A percentile compares a stretch with the other conserved stretches of the same genome.
Evolutionary conservation across 495 filamentous ascomycete species (phyloP).

Genomic region (Arthonia radiata): DNA sequence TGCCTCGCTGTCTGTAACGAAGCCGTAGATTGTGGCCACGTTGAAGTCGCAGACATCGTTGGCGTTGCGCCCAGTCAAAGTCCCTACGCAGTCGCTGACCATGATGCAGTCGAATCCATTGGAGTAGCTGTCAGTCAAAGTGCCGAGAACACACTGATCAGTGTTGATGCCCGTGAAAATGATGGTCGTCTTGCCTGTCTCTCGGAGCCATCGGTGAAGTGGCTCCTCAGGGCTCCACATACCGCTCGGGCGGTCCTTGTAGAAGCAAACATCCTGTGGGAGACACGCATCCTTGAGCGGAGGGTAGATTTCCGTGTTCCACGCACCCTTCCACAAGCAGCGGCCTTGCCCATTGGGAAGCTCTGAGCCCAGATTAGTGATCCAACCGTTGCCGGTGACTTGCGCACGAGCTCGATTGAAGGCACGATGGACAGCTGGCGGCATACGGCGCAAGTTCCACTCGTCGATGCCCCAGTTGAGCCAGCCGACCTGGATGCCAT

Average conservation of each 20-base stretch:
- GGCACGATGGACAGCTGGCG: conserved; percentile 7
- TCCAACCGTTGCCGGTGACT: conserved; percentile 7
- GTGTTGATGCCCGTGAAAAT: conserved; percentile 9
- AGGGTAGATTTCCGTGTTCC: conserved; percentile 10
- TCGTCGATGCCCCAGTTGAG: conserved; percentile 9
- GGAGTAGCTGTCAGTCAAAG: conserved; percentile 7
- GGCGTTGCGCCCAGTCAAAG: conserved; percentile 6
- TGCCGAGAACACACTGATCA: conserved; percentile 9
- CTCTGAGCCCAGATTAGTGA: conserved; percentile 6
- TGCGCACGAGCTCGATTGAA: conserved; percentile 6
- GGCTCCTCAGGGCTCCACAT: conserved; percentile 6
- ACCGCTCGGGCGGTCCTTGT: conserved; percentile 7
- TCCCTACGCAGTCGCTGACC: conserved; percentile 7
- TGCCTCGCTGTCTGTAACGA: conserved; percentile 6
- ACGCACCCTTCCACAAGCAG: conserved; percentile 7
- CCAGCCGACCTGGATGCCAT: conserved; percentile 7
- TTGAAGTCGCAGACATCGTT: conserved; percentile 8
- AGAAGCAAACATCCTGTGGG: conserved; percentile 5
- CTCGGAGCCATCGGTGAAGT: conserved; percentile 6
- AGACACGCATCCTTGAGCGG: conserved; percentile 5
- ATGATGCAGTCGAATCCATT: conserved; percentile 10
- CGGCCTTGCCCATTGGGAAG: conserved; percentile 7
- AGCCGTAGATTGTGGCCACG: conserved; percentile 8
- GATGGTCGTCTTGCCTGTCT: conserved; percentile 9
- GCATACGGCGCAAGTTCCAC: conserved; percentile 7